phyloP scores from a whole-genome alignment of 371 early-diverging fungal species.

The Mortierella sp. region DNA sequence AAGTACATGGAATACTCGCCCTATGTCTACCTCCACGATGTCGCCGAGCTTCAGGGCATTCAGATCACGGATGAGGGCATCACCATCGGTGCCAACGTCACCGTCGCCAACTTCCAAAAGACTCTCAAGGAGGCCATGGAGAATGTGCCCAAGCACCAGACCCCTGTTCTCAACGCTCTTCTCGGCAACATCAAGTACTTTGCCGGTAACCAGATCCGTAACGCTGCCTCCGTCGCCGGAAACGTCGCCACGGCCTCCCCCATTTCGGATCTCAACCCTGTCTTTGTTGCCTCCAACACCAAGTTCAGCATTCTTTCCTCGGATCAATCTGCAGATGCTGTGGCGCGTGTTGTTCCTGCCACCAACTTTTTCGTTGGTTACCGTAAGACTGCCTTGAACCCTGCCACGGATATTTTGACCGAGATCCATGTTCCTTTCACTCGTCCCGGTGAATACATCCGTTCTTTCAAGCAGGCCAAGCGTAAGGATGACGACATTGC shows the following conservation, averaged over 20 bases:
- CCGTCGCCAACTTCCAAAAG: constrained; percentile 61
- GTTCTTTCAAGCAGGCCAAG: constrained; percentile 84
- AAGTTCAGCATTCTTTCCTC: constrained; percentile 60
- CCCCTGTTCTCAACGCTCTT: constrained; percentile 67
- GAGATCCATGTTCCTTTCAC: constrained; percentile 69
- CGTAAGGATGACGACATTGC: constrained; percentile 85
- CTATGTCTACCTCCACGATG: constrained; percentile 69
- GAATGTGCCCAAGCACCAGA: constrained; percentile 37
- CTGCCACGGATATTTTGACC: constrained; percentile 67
- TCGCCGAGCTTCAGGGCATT: constrained; percentile 66
- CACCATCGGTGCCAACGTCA: constrained; percentile 64
- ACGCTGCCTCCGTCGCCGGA: constrained; percentile 82
- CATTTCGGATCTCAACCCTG: constrained; percentile 85
- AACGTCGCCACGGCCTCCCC: constrained; percentile 85
- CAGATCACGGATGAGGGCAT: constrained; percentile 60
- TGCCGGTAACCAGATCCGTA: constrained; percentile 83
- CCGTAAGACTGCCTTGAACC: constrained; percentile 72
- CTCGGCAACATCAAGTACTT: constrained; percentile 75
- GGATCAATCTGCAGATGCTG: constrained; percentile 42
- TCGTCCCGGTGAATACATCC: constrained; percentile 60
- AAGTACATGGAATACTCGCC: constrained; percentile 71
- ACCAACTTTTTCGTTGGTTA: constrained; percentile 79
- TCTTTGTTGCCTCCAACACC: constrained; percentile 73
- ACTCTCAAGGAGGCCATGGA: constrained; percentile 52
- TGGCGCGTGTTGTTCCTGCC: constrained; percentile 63